These are phyloP conservation scores for Scheffersomyces lignosus DNA, from an alignment of 805 yeast species.

Conservation along the genomic window DNA sequence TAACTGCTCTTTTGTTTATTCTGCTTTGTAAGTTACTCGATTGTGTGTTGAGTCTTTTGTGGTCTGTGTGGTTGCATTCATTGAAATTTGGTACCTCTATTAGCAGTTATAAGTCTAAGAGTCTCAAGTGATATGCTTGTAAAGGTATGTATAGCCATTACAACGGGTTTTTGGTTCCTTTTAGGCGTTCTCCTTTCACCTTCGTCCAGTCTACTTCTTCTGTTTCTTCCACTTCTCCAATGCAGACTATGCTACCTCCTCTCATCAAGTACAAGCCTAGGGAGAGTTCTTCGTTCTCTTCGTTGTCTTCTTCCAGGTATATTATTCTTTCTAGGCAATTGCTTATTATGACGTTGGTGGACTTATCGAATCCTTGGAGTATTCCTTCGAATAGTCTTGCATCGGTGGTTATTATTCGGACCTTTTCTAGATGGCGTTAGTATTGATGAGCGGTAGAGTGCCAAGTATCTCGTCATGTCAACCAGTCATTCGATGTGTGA, in stretches of 20 bases:
- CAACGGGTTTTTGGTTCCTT: conserved; percentile 42
- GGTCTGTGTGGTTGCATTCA: too few relatives aligned
- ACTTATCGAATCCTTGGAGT: conserved; percentile 60
- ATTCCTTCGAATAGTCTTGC: conserved; percentile 51
- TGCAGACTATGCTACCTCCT: conserved; percentile 58
- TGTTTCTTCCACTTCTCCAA: conserved; percentile 49
- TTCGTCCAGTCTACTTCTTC: conserved; percentile 41
- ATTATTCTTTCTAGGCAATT: conserved; percentile 53
- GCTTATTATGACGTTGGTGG: conserved; percentile 58
- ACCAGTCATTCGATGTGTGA: not conserved
- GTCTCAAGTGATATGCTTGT: too few relatives aligned
- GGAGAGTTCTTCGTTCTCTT: conserved; percentile 39
- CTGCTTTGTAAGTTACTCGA: too few relatives aligned
- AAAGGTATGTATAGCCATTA: too few relatives aligned
- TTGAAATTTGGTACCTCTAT: too few relatives aligned
- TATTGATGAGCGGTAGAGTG: conserved; percentile 1
- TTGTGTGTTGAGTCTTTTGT: too few relatives aligned
- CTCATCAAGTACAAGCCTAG: conserved; percentile 55
- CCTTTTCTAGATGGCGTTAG: conserved; percentile 39
- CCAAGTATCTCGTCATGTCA: not conserved
- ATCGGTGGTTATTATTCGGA: conserved; percentile 57
- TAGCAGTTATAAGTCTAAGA: too few relatives aligned
- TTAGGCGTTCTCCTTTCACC: conserved; percentile 31
- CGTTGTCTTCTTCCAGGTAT: conserved; percentile 36
- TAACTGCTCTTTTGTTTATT: too few relatives aligned